Conservation (phyloP, 2,329 filamentous ascomycete genomes). For the Xylaria sp. region DNA sequence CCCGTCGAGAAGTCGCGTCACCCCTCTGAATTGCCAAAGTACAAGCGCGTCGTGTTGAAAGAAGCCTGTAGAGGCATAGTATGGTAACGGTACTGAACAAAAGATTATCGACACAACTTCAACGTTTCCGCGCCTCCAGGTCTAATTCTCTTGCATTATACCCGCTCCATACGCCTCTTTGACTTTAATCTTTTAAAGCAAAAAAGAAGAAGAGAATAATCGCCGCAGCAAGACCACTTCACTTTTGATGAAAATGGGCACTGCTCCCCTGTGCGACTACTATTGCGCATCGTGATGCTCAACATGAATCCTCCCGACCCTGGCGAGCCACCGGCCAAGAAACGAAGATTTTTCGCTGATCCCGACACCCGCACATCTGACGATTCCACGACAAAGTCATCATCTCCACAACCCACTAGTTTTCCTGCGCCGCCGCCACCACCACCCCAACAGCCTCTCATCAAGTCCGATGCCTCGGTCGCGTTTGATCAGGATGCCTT, state of each 20-base stretch:
- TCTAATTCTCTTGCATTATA: background rate
- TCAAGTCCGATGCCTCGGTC: slow-evolving; percentile 39
- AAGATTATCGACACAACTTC: background rate
- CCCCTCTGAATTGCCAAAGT: slow-evolving; percentile 29
- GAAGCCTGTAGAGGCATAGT: background rate
- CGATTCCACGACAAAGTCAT: slow-evolving; percentile 38
- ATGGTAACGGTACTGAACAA: background rate
- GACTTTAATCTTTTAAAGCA: background rate
- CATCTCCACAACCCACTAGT: slow-evolving; percentile 40
- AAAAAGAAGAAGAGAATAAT: background rate
- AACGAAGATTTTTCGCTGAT: slow-evolving; percentile 57
- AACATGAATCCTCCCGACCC: slow-evolving; percentile 55
- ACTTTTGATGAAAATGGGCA: slow-evolving; percentile 20
- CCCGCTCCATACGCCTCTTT: background rate
- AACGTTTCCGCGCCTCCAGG: background rate
- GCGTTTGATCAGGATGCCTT: slow-evolving; percentile 69
- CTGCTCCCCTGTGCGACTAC: background rate
- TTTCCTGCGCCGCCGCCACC: slow-evolving; percentile 26
- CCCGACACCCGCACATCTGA: slow-evolving; percentile 43
- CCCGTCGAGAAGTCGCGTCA: slow-evolving; percentile 47
- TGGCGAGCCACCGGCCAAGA: slow-evolving; percentile 52
- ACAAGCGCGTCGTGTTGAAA: slow-evolving; percentile 16
- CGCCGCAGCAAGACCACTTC: no score
- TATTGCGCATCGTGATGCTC: slow-evolving; percentile 9
- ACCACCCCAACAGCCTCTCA: slow-evolving; percentile 29